These are phyloP conservation scores for Aspergillus bridgeri DNA, from an alignment of 495 filamentous ascomycete species.

Conservation along the genomic window DNA sequence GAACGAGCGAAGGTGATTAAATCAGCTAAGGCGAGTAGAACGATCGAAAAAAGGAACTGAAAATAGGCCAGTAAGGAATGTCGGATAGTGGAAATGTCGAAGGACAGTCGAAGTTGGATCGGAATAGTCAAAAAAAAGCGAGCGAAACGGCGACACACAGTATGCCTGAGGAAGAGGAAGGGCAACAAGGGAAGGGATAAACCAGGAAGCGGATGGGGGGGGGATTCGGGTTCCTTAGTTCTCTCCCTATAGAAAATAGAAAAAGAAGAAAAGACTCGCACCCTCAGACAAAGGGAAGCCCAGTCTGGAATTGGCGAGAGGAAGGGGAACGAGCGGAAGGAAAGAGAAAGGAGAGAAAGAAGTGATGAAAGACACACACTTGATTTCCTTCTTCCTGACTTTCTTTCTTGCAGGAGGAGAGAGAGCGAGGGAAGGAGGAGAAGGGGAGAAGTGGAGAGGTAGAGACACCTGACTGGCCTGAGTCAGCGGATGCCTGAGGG, in stretches of 20 bases:
- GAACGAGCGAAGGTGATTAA: neutral
- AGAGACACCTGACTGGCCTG: neutral
- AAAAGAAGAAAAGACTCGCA: conserved; percentile 1
- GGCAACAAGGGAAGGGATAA: conserved; percentile 4
- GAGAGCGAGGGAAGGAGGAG: neutral
- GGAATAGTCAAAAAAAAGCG: conserved; percentile 21
- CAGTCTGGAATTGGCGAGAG: conserved; percentile 4
- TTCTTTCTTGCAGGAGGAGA: neutral
- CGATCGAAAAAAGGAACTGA: conserved; percentile 10
- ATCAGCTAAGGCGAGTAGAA: neutral
- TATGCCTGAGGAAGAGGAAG: conserved; percentile 27
- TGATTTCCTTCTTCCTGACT: neutral
- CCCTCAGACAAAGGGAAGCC: conserved; percentile 11
- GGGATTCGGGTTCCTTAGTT: conserved; percentile 1
- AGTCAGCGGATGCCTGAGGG: neutral
- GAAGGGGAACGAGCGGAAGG: conserved; percentile 2
- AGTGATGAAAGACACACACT: conserved; percentile 22
- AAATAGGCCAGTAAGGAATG: conserved; percentile 1
- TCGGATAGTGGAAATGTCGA: conserved; percentile 3
- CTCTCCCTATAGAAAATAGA: neutral
- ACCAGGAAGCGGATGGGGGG: conserved; percentile 10
- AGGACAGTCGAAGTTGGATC: conserved; percentile 14
- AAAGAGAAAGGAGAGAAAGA: conserved; percentile 12
- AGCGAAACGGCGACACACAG: conserved; percentile 39
- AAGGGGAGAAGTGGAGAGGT: neutral